Conservation (phyloP, 495 filamentous ascomycete species). For the Pyrenula aspistea region DNA sequence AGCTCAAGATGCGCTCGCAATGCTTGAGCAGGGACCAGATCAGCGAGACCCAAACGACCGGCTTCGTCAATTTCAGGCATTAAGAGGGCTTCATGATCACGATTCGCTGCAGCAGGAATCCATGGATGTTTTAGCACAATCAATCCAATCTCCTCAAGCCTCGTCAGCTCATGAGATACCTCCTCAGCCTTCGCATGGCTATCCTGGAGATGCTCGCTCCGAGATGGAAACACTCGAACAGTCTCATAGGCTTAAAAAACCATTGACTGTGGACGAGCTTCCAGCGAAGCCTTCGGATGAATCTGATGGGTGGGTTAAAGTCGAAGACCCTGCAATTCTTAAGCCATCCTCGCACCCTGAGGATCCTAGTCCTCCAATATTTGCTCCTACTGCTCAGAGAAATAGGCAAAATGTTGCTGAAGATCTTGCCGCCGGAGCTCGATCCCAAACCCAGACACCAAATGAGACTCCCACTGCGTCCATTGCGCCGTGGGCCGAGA, state of each 20-base stretch:
- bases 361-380: slow-evolving; percentile 72
- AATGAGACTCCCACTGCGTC: slow-evolving; percentile 49
- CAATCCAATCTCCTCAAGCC: slow-evolving; percentile 4
- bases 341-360: slow-evolving; percentile 52
- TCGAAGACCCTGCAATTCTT: neutral
- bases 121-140: neutral
- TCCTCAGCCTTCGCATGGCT: slow-evolving; percentile 3
- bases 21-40: slow-evolving; percentile 34
- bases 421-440: slow-evolving; percentile 55
- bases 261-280: slow-evolving; percentile 1
- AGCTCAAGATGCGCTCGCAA: slow-evolving; percentile 36
- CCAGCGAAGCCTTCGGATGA: neutral
- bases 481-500: slow-evolving; percentile 90
- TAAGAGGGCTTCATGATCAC: slow-evolving; percentile 38
- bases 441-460: slow-evolving; percentile 67
- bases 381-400: slow-evolving; percentile 78
- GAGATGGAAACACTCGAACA: slow-evolving; percentile 7
- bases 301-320: neutral
- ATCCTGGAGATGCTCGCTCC: slow-evolving; percentile 10
- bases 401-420: slow-evolving; percentile 75
- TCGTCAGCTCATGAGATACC: neutral
- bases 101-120: neutral
- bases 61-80: slow-evolving; percentile 50
- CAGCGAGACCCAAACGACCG: slow-evolving; percentile 44
- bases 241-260: slow-evolving; percentile 8